phyloP scores from a whole-genome alignment of 2,329 filamentous ascomycete genomes.

The Coniochaeta prunicola region DNA sequence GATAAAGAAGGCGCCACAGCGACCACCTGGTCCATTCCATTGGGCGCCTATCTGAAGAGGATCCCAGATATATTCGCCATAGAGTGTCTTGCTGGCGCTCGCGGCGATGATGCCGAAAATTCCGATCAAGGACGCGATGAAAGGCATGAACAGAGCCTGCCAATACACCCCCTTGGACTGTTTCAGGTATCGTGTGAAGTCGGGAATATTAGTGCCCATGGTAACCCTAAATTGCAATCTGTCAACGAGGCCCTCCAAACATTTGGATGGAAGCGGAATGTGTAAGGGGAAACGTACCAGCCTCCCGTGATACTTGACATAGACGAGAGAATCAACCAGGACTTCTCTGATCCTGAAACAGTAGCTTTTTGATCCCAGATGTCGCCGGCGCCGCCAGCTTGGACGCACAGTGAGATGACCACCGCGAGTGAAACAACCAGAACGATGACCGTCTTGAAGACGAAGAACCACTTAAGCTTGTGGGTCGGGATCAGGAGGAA shows the following conservation, averaged over 20 bases:
- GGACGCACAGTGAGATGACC: slow-evolving; percentile 15
- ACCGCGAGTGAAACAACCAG: slow-evolving; percentile 45
- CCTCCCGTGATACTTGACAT: slow-evolving; percentile 12
- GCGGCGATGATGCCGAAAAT: slow-evolving; percentile 51
- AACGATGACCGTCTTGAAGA: slow-evolving; percentile 11
- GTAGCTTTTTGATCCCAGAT: slow-evolving; percentile 25
- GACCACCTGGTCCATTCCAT: slow-evolving; percentile 37
- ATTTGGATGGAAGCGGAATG: neutral
- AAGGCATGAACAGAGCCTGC: slow-evolving; percentile 36
- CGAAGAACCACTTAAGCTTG: slow-evolving; percentile 37
- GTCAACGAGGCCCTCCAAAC: too few species aligned
- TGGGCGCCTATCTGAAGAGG: slow-evolving; percentile 36
- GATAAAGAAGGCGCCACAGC: slow-evolving; percentile 35
- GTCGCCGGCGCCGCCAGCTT: slow-evolving; percentile 42
- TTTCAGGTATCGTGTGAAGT: slow-evolving; percentile 41
- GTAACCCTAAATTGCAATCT: slow-evolving; percentile 31
- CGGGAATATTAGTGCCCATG: slow-evolving; percentile 41
- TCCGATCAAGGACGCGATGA: slow-evolving; percentile 40
- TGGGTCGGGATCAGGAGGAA: slow-evolving; percentile 35
- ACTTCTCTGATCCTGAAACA: slow-evolving; percentile 36
- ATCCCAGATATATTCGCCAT: slow-evolving; percentile 43
- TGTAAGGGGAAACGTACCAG: slow-evolving; percentile 2
- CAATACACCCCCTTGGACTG: slow-evolving; percentile 27
- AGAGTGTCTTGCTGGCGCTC: slow-evolving; percentile 43
- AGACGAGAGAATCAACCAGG: slow-evolving; percentile 38